phyloP scores from a whole-genome alignment of 2,329 filamentous ascomycete species.

The Aspergillus chevalieri region DNA sequence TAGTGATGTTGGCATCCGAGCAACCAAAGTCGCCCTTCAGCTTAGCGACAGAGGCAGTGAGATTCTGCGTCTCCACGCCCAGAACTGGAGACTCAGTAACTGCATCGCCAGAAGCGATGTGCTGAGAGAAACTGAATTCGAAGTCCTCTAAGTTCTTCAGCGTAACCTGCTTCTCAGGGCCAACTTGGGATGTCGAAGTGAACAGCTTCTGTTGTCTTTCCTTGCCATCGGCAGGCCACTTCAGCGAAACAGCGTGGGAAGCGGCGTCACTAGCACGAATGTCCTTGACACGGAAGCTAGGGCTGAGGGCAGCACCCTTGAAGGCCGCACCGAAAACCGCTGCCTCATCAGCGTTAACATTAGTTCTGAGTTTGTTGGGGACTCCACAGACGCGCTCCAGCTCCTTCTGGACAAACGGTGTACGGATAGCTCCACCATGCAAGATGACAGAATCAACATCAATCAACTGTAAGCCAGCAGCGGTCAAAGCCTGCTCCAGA shows the following conservation, averaged over 20 bases:
- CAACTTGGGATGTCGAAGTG: constrained; percentile 67
- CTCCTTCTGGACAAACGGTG: constrained; percentile 84
- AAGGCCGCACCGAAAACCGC: constrained; percentile 95
- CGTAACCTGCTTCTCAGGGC: constrained; percentile 73
- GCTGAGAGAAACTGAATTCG: constrained; percentile 71
- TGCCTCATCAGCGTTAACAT: constrained; percentile 94
- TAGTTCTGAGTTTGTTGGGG: constrained; percentile 75
- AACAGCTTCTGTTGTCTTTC: constrained; percentile 76
- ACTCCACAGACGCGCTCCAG: constrained; percentile 66
- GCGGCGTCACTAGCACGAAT: constrained; percentile 76
- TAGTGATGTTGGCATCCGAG: constrained; percentile 66
- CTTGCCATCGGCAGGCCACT: constrained; percentile 67
- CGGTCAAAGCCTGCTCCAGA: constrained; percentile 66
- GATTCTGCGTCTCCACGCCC: constrained; percentile 69
- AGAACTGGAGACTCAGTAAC: constrained; percentile 56
- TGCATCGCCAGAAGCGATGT: constrained; percentile 45
- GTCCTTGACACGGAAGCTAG: constrained; percentile 96
- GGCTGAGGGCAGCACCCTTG: constrained; percentile 84
- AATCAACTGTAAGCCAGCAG: constrained; percentile 63
- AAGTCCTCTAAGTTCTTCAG: constrained; percentile 82
- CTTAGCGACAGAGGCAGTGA: constrained; percentile 74
- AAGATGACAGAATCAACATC: constrained; percentile 89
- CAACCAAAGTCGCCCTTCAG: constrained; percentile 76
- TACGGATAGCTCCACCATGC: constrained; percentile 81
- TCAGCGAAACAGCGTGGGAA: constrained; percentile 66